These are phyloP conservation scores for Harringtonia aguacate DNA, from an alignment of 2,329 filamentous ascomycete genomes.

Conservation along the genomic window DNA sequence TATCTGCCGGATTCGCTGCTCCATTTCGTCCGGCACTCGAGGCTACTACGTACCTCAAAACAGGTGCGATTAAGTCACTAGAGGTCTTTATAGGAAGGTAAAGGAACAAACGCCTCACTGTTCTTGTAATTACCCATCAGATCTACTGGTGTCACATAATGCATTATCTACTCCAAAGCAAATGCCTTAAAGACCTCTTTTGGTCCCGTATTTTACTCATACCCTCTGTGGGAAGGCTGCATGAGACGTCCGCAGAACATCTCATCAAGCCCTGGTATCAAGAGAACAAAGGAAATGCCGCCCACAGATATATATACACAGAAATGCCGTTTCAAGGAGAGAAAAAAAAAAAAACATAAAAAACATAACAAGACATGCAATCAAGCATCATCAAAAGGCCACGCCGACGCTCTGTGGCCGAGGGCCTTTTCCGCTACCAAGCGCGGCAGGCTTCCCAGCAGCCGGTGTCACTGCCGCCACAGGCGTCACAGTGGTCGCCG, in stretches of 20 bases:
- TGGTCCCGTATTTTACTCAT: background rate
- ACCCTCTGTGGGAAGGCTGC: background rate
- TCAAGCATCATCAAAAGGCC: constrained; percentile 23
- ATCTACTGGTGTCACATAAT: no score
- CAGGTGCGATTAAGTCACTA: no score
- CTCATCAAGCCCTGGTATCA: background rate
- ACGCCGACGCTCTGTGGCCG: constrained; percentile 34
- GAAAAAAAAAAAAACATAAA: background rate
- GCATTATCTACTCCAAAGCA: no score
- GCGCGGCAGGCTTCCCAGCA: background rate
- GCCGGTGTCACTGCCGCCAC: background rate
- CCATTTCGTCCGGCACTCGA: no score
- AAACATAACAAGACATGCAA: background rate
- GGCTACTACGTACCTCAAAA: no score
- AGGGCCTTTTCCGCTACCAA: background rate
- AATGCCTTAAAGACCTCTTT: no score
- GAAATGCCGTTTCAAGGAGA: background rate
- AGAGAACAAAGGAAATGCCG: background rate
- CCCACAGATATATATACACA: background rate
- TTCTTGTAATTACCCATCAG: no score
- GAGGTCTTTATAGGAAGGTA: no score
- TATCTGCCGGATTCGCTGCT: no score
- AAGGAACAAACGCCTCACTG: no score
- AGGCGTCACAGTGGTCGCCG: constrained; percentile 3
- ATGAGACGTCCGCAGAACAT: background rate